Conservation (phyloP, 768 basidiomycete species). For the Russula vinacea region DNA sequence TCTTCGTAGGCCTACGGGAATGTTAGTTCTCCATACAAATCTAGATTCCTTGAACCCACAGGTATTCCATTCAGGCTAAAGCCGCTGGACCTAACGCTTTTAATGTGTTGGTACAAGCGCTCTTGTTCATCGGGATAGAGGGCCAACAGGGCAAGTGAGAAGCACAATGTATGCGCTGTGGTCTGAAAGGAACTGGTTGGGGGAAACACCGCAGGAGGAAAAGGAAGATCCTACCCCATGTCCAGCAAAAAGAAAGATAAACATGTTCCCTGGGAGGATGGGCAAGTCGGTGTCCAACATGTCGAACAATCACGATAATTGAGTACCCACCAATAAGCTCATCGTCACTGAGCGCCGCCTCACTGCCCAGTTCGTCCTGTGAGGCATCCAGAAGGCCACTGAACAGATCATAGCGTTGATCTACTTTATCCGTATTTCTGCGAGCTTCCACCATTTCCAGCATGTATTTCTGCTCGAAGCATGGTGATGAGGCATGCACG, state of each 20-base stretch:
- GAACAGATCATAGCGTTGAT: constrained; percentile 33
- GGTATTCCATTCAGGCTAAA: constrained; percentile 23
- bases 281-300: not conserved
- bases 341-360: constrained; percentile 23
- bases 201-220: not conserved
- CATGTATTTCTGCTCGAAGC: constrained; percentile 31
- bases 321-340: not conserved
- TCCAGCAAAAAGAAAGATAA: constrained; percentile 38
- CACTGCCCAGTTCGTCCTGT: constrained; percentile 25
- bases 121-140: constrained; percentile 44
- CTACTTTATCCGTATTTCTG: constrained; percentile 23
- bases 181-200: constrained; percentile 33
- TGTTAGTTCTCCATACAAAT: not conserved
- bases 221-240: constrained; percentile 32
- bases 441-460: constrained; percentile 32
- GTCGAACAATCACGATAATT: not conserved
- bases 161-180: constrained; percentile 40
- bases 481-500: not conserved
- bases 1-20: not conserved
- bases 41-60: not conserved
- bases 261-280: constrained; percentile 30
- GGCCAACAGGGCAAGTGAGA: constrained; percentile 43
- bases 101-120: constrained; percentile 39
- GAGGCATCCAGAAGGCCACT: constrained; percentile 32
- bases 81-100: constrained; percentile 32